A percentile compares a stretch with the other conserved stretches of the same genome.
Conservation (phyloP, 352 stramenopile genomes). For the Phytophthora quininea region DNA sequence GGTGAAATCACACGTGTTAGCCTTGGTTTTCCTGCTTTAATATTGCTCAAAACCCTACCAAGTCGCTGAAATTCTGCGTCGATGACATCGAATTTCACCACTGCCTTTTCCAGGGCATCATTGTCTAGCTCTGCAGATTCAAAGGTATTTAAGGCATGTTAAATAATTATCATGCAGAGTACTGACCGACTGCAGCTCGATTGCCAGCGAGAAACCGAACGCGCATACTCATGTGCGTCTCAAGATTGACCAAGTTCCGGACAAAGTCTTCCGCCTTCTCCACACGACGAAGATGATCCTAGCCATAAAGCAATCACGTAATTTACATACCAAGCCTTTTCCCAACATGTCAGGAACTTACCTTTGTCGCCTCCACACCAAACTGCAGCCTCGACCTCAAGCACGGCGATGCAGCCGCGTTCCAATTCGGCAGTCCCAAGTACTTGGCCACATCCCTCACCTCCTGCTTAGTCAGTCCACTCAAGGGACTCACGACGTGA, state of each 20-base stretch:
- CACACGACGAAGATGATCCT: conserved; percentile 76
- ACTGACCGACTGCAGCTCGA: conserved; percentile 68
- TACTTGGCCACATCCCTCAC: conserved; percentile 89
- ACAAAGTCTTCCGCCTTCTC: conserved; percentile 75
- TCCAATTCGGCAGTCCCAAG: conserved; percentile 95
- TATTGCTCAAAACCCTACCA: conserved; percentile 27
- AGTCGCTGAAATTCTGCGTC: conserved; percentile 42
- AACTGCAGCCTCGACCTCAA: conserved; percentile 95
- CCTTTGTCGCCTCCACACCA: conserved; percentile 91
- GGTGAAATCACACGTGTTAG: not conserved
- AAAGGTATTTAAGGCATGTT: not conserved
- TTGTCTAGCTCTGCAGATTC: conserved; percentile 46
- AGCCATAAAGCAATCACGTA: conserved; percentile 1
- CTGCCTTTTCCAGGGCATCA: conserved; percentile 34
- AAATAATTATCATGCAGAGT: not conserved
- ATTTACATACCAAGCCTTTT: not conserved
- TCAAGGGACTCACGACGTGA: conserved; percentile 92
- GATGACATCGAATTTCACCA: conserved; percentile 36
- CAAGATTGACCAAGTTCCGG: conserved; percentile 46
- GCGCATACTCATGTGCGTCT: conserved; percentile 64
- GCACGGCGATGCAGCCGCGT: conserved; percentile 95
- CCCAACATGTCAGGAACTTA: conserved; percentile 25
- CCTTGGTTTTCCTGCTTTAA: not conserved
- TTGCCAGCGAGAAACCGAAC: conserved; percentile 80
- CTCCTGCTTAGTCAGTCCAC: conserved; percentile 89